Conservation (phyloP, 208 protist species). For the Phytomonas sp. region DNA sequence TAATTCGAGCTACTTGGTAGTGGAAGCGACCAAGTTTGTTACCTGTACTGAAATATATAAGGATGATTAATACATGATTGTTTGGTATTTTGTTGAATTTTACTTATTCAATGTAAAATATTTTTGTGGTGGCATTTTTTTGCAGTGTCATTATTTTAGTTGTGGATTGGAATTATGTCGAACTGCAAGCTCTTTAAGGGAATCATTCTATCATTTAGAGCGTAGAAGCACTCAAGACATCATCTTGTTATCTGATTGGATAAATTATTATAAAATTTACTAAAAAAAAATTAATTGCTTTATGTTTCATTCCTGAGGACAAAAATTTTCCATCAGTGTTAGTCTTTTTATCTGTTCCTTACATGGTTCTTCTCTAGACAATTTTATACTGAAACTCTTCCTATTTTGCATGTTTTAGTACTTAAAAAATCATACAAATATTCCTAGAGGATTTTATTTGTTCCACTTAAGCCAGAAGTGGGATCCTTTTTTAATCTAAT, state of each 20-base stretch:
- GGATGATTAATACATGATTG: constrained; percentile 6
- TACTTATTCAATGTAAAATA: background rate
- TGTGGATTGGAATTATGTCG: background rate
- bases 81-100: background rate
- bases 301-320: background rate
- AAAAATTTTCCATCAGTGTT: background rate
- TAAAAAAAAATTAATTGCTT: background rate
- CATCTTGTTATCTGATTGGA: background rate
- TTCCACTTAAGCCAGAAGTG: background rate
- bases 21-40: background rate
- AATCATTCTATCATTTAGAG: background rate
- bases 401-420: background rate
- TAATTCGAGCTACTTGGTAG: background rate
- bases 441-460: constrained; percentile 7
- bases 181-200: background rate
- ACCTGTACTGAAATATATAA: background rate
- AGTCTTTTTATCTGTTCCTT: background rate
- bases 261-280: background rate
- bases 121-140: constrained; percentile 12
- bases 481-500: background rate
- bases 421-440: background rate
- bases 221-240: background rate
- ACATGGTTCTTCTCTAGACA: background rate
- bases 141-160: constrained; percentile 18
- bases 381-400: background rate